Evolutionary conservation across 192 early-diverging fungal species (phyloP).

Genomic region (Gryganskiella cystojenkinii): DNA sequence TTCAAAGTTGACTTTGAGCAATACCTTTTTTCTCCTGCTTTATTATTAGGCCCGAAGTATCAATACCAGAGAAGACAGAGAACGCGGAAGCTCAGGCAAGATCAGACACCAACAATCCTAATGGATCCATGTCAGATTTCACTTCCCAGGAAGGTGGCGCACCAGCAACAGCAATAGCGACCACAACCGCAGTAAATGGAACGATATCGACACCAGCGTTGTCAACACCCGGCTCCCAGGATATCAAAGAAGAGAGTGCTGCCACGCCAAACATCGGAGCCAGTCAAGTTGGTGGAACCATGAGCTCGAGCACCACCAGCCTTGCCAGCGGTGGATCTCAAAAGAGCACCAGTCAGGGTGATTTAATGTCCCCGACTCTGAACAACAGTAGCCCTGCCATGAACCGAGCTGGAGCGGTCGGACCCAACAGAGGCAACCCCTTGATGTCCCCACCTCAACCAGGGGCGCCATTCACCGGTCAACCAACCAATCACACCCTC

Average conservation of each 20-base stretch:
- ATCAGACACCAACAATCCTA: background rate
- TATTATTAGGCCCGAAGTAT: constrained; percentile 3
- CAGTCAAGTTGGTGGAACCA: background rate
- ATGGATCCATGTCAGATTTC: background rate
- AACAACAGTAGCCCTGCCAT: constrained; percentile 35
- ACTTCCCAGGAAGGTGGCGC: background rate
- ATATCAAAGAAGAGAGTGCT: constrained; percentile 35
- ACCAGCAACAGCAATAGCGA: background rate
- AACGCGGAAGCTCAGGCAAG: background rate
- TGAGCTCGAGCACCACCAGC: constrained; percentile 1
- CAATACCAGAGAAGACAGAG: constrained; percentile 19
- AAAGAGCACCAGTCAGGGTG: constrained; percentile 3
- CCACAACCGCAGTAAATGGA: constrained; percentile 9
- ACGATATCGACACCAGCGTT: background rate
- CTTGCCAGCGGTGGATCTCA: background rate
- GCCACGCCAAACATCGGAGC: constrained; percentile 4
- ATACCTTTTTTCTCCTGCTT: background rate
- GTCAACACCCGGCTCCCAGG: background rate
- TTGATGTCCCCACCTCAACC: constrained; percentile 29
- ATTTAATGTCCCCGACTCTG: constrained; percentile 39
- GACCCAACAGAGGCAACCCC: constrained; percentile 30
- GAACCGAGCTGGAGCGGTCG: constrained; percentile 26
- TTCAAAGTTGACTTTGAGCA: background rate
- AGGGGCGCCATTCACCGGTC: constrained; percentile 23
- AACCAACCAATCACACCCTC: constrained; percentile 6